Base-by-base conservation (phyloP, 768 basidiomycete genomes). In the Boletus rubescentipes region DNA sequence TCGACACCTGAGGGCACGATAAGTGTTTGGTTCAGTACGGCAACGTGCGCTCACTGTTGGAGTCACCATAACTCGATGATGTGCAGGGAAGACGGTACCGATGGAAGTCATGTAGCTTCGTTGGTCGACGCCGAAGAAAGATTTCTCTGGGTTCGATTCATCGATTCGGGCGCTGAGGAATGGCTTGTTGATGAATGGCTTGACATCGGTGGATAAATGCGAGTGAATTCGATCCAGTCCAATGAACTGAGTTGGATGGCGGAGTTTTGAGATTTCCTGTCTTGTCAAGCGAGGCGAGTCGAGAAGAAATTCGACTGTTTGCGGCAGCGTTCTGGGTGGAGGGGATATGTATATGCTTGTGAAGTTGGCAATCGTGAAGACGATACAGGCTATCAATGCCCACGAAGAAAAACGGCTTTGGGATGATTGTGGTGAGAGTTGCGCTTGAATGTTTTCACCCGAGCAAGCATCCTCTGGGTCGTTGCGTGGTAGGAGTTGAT, bases 191-290 rank as follows among this genome's bases (percentile, higher is more conserved):
- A 31, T 10, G 34, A 54, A 54, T 21, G 53, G 53, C 12, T 38
- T 37, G 26, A 43, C 35, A 32, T 38, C 41, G 5, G 26, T 37
- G 12, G 53, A 48, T 18, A 66, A 58, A 43, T 56, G 34, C 4
- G 60, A 49, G 9, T 53, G 46, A 30, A 70, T 61, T 21, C 63
- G 47, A 30, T 67, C 59, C 44, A 70, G 61, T 10, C 68, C 59
- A 31, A 70, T 65, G 50, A 64, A 70, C 32, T 64, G 67, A n/a
- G 66, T 67, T 3, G 68, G 68, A 4, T 62, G 62, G 23, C 64
- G 62, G 31, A 70, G 61, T n/a, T 46, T 46, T 10, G 43, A 52
- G 38, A 58, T 57, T 36, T 58, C 42, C 14, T 51, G 57, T 31
- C 47, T 57, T 6, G 53, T 38, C 43, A 57, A 20, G 35, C 35